Conservation (phyloP, 352 stramenopile genomes). For the Phytophthora cactorum region DNA sequence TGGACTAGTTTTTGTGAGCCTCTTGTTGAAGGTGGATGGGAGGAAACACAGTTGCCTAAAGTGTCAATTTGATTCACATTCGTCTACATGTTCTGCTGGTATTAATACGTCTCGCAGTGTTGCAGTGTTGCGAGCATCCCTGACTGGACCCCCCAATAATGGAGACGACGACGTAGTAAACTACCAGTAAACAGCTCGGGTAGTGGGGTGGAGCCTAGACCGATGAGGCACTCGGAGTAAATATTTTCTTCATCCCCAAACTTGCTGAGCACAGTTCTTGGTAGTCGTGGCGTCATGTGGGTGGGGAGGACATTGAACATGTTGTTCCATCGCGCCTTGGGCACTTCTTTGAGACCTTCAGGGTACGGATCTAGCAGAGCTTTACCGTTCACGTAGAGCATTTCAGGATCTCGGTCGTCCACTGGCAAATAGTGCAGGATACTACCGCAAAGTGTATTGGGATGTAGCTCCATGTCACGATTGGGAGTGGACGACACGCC, state of each 20-base stretch:
- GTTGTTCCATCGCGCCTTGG: conserved; percentile 25
- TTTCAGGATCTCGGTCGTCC: conserved; percentile 16
- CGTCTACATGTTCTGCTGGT: conserved; percentile 14
- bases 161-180: conserved; percentile 25
- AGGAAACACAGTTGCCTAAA: conserved; percentile 1
- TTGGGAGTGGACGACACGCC: conserved; percentile 27
- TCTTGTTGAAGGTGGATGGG: conserved; percentile 14
- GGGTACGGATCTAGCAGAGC: conserved; percentile 28
- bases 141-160: conserved; percentile 23
- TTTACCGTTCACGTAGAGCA: conserved; percentile 34
- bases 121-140: conserved; percentile 19
- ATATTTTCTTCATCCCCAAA: conserved; percentile 20
- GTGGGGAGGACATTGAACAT: conserved; percentile 30
- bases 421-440: conserved; percentile 32
- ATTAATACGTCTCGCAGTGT: conserved; percentile 21
- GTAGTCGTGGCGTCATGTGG: conserved; percentile 29
- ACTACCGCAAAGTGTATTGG: conserved; percentile 30
- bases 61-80: conserved; percentile 16
- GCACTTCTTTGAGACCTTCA: conserved; percentile 22
- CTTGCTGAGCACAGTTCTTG: conserved; percentile 11
- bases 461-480: conserved; percentile 27
- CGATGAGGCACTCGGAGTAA: conserved; percentile 30
- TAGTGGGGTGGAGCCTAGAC: conserved; percentile 18
- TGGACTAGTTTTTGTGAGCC: conserved; percentile 3
- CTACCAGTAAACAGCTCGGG: conserved; percentile 15